These are phyloP conservation scores for Kalaharituber pfeilii DNA, from an alignment of 2,329 filamentous ascomycete genomes.

Conservation along the genomic window DNA sequence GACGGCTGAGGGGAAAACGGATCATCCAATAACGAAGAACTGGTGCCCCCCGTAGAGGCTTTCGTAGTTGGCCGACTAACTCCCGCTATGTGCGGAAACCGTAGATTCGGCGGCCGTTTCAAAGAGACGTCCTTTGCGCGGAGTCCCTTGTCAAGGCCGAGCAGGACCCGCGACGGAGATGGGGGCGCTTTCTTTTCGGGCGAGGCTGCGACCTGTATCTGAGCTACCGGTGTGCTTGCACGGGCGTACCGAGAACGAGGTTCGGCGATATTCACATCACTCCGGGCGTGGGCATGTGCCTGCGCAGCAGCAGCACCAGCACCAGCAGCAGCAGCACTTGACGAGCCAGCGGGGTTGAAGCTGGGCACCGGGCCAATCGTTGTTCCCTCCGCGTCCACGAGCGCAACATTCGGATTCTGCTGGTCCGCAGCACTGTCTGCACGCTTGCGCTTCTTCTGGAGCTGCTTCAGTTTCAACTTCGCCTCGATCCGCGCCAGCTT, in stretches of 20 bases:
- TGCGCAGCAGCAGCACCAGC: not conserved
- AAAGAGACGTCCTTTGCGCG: conserved; percentile 68
- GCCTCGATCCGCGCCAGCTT: conserved; percentile 80
- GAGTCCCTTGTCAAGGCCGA: conserved; percentile 82
- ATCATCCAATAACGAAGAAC: not conserved
- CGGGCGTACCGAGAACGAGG: not conserved
- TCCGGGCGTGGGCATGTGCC: not conserved
- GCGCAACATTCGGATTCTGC: not conserved
- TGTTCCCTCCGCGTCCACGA: no score
- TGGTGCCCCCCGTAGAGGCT: conserved; percentile 16
- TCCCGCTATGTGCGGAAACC: conserved; percentile 6
- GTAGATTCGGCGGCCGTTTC: conserved; percentile 41
- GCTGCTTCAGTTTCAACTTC: conserved; percentile 66
- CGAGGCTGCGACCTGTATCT: conserved; percentile 62
- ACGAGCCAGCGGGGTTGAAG: not conserved
- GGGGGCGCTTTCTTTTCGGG: conserved; percentile 43
- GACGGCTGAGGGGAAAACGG: no score
- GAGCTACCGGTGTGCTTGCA: conserved; percentile 32
- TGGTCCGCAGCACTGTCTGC: conserved; percentile 15
- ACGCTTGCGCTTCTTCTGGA: conserved; percentile 48
- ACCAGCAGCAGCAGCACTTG: not conserved
- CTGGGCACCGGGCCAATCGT: not conserved
- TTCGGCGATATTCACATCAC: not conserved
- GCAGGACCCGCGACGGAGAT: conserved; percentile 60
- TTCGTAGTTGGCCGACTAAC: conserved; percentile 11